Percentiles rank a stretch among this genome's conserved stretches.
These are phyloP conservation scores for Backusella psychrophila DNA, from an alignment of 192 early-diverging fungal species.

Conservation along the genomic window DNA sequence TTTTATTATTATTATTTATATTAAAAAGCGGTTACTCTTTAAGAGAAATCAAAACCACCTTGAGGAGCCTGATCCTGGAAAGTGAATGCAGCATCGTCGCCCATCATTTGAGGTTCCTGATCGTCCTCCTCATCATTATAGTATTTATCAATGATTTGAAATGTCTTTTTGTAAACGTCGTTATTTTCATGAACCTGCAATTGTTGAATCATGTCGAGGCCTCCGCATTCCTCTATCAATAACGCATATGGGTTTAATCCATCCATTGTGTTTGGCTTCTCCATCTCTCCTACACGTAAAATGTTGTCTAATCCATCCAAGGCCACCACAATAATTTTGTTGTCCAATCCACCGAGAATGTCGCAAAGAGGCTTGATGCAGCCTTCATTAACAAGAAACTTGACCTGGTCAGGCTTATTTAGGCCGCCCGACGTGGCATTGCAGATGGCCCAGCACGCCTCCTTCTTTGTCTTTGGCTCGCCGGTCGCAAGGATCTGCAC, in stretches of 20 bases:
- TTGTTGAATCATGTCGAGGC: constrained; percentile 41
- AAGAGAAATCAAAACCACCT: constrained; percentile 8
- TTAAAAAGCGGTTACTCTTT: background rate
- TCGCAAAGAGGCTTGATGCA: constrained; percentile 55
- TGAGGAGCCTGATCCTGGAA: background rate
- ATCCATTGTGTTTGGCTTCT: constrained; percentile 17
- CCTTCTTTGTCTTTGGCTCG: constrained; percentile 46
- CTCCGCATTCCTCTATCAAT: constrained; percentile 48
- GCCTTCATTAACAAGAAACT: constrained; percentile 40
- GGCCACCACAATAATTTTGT: constrained; percentile 38
- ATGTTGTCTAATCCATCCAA: constrained; percentile 51
- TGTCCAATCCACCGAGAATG: constrained; percentile 39
- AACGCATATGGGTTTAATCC: constrained; percentile 39
- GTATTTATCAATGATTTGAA: constrained; percentile 45
- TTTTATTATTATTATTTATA: background rate
- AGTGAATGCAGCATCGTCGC: background rate
- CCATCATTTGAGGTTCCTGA: constrained; percentile 12
- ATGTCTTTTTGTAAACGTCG: constrained; percentile 47
- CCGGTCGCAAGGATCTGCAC: constrained; percentile 36
- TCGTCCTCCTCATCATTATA: constrained; percentile 44
- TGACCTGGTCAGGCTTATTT: constrained; percentile 38
- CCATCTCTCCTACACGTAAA: constrained; percentile 43
- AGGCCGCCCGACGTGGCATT: constrained; percentile 43
- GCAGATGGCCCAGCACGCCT: constrained; percentile 52
- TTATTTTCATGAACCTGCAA: constrained; percentile 45